Base-by-base conservation (phyloP, 1,284 basidiomycete species). In the Singerocomus inundabilis region DNA sequence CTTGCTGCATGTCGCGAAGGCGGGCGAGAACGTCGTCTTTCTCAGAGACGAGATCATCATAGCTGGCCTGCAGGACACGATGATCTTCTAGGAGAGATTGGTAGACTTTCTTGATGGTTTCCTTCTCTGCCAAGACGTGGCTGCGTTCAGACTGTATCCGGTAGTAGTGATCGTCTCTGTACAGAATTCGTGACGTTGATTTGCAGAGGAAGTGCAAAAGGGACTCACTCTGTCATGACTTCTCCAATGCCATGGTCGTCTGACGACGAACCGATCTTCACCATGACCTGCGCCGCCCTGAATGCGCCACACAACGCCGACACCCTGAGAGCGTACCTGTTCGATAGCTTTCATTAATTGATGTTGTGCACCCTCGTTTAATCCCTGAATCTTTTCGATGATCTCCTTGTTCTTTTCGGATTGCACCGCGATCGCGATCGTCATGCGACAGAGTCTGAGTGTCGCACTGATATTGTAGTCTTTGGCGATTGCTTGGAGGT, bases 371-470 rank as follows among this genome's bases (percentile, higher is more conserved):
- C 73, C 76, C 67, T 93, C 84, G 48, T 80, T 82, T 56, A 95
- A 70, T 4, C 77, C 76, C 64, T 94, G 92, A 42, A 96, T 94
- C 64, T 83, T 88, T 59, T 83, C 84, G 52, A 94, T 91, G 57
- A 92, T 88, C 47, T 84, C 80, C 67, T 86, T 81, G 60, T 92
- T 93, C 69, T 81, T 80, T 66, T 91, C 86, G 65, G 90, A 91
- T 64, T 97, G 91, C 2, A 97, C 94, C 0, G 93, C 91, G 57
- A 98, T 93, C 5, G 91, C 92, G 42, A 98, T 90, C 2, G 92
- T 91, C 33, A 98, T 76, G 52, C 90, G 80, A 61, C 90, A 91
- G 69, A 95, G 78, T 21, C 82, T 75, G 47, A 91, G 76, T 0
- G 85, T 84, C 33, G 90, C 85, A n/a, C 68, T 57, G 6, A 82